Percentiles rank a stretch among this genome's conserved stretches.
Conservation (phyloP, 768 basidiomycete genomes). For the Termitomyces sp. region DNA sequence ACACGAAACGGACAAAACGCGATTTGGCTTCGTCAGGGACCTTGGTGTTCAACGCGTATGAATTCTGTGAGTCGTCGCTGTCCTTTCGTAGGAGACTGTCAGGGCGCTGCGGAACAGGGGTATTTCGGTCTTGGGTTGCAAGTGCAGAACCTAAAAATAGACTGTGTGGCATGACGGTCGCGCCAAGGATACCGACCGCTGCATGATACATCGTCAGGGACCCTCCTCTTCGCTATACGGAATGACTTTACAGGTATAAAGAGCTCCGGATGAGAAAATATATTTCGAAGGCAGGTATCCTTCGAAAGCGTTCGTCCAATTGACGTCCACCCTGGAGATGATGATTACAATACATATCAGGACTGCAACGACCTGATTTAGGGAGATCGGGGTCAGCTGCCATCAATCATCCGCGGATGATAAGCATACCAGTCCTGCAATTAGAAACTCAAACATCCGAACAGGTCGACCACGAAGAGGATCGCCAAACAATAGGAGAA, state of each 20-base stretch:
- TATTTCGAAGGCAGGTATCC: slow-evolving; percentile 75
- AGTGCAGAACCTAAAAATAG: slow-evolving; percentile 87
- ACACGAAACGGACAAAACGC: neutral
- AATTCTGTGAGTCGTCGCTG: slow-evolving; percentile 3
- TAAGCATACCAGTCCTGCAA: slow-evolving; percentile 41
- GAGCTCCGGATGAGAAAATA: slow-evolving; percentile 49
- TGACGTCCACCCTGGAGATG: slow-evolving; percentile 63
- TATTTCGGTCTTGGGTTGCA: slow-evolving; percentile 76
- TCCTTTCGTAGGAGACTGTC: slow-evolving; percentile 17
- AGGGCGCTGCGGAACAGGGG: slow-evolving; percentile 24
- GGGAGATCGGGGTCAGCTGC: neutral
- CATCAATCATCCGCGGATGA: neutral
- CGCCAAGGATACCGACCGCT: slow-evolving; percentile 75
- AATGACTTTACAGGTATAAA: slow-evolving; percentile 60
- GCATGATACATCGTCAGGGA: neutral
- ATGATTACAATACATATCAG: slow-evolving; percentile 78
- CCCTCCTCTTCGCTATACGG: neutral
- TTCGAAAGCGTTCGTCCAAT: slow-evolving; percentile 71
- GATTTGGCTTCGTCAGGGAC: neutral
- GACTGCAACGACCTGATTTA: slow-evolving; percentile 57
- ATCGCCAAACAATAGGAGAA: slow-evolving; percentile 70
- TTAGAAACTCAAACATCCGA: slow-evolving; percentile 54
- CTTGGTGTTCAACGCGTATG: slow-evolving; percentile 5
- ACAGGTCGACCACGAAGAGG: slow-evolving; percentile 66
- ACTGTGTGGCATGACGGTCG: slow-evolving; percentile 92